Base-by-base conservation (phyloP, 2,329 filamentous ascomycete genomes). In the Akanthomyces muscarius region DNA sequence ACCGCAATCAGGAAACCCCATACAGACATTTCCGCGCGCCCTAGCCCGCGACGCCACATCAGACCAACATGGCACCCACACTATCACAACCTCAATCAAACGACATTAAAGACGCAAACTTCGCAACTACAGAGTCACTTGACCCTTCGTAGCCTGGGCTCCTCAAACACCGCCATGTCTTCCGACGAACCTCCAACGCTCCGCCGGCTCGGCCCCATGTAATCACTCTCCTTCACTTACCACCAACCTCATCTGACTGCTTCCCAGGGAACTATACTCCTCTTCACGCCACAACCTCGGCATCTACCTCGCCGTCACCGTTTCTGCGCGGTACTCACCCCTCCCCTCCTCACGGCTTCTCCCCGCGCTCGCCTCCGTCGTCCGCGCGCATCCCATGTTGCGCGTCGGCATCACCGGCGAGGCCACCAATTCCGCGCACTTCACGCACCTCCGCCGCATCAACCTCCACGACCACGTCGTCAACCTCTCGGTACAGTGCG, bases 351-450 rank as follows among this genome's bases (percentile, higher is more conserved):
- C 53, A 3, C 47, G 23, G 14, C 36, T 83, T 18, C 71, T 76
- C 58, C 59, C 68, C 6, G 80, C 81, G 0, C 63, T 83, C 10
- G 71, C 71, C 4, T 63, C 70, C 11, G 69, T 84, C 23, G 69
- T 83, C 16, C 67, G 73, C 16, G 71, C 71, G n/a, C 78, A 84
- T 61, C 76, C 79, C 2, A 76, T 78, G 64, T 74, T 86, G 50
- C 76, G 79, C 16, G 78, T 81, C 38, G 82, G 80, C 13, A 81
- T 86, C 64, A 68, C 71, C 2, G 74, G 71, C 47, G 76, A 84
- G 54, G 74, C 80, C 44, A 77, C 75, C n/a, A 73, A 72, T 44
- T 63, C 70, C 3, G 76, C 83, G 0, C 70, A 68, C 36, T 86
- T 81, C 67, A 75, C 79, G 8, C 74, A 76, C 52, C 65, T 83